These are phyloP conservation scores for Pseudomonodictys pantanalensis DNA, from an alignment of 495 filamentous ascomycete species.

Conservation along the genomic window DNA sequence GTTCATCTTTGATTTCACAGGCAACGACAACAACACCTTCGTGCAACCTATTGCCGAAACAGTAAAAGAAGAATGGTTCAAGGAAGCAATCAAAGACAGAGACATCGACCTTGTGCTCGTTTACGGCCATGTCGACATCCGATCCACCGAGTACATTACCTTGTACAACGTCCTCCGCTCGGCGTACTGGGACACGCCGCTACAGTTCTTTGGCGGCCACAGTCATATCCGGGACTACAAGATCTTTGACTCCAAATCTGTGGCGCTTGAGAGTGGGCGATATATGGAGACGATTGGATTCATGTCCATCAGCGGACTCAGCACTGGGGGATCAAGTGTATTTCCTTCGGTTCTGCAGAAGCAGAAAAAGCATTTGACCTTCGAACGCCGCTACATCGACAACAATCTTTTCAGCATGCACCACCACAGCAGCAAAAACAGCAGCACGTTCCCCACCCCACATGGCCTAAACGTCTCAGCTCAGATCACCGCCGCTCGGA, in stretches of 20 bases:
- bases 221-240: conserved; percentile 84
- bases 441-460: conserved; percentile 70
- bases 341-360: no score
- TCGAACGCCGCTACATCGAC: conserved; percentile 84
- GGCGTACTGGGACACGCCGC: conserved; percentile 74
- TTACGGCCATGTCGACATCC: conserved; percentile 79
- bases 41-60: conserved; percentile 76
- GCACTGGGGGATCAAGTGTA: conserved; percentile 42
- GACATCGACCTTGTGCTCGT: conserved; percentile 87
- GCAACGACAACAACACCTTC: conserved; percentile 82
- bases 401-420: conserved; percentile 86
- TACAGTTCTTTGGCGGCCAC: conserved; percentile 93
- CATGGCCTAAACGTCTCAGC: conserved; percentile 69
- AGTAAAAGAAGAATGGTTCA: conserved; percentile 85
- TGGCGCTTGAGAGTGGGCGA: conserved; percentile 82
- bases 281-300: conserved; percentile 99
- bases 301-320: conserved; percentile 77
- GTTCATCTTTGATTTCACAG: conserved; percentile 89
- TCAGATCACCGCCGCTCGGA: conserved; percentile 68
- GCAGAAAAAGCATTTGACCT: conserved; percentile 49
- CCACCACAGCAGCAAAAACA: conserved; percentile 72
- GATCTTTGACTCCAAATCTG: conserved; percentile 75
- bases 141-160: conserved; percentile 70
- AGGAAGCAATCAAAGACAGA: conserved; percentile 71
- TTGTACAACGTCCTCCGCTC: conserved; percentile 77